Conservation (phyloP, 2,329 filamentous ascomycete genomes). For the Cladosporium sp. region DNA sequence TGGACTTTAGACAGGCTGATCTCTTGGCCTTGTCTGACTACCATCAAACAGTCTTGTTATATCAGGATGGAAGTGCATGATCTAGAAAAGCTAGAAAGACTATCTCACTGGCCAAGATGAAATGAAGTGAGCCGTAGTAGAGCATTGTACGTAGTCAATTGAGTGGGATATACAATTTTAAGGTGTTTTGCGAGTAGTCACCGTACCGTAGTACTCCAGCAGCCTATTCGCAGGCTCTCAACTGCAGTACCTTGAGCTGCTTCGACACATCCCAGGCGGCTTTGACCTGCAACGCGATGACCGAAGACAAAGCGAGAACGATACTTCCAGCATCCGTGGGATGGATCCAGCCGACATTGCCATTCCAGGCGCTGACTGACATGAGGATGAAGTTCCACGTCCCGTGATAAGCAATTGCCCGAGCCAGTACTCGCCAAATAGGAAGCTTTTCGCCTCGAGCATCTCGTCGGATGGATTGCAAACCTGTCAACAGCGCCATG, state of each 20-base stretch:
- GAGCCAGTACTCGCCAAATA: not conserved
- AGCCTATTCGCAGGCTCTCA: not conserved
- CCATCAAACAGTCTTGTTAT: not conserved
- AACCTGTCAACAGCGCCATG: constrained; percentile 6
- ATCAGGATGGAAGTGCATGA: not conserved
- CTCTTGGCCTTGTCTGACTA: not conserved
- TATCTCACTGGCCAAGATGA: not conserved
- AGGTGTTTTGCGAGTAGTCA: not conserved
- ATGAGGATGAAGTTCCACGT: not conserved
- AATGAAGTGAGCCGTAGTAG: not conserved
- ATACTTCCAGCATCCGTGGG: constrained; percentile 9
- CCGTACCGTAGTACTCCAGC: not conserved
- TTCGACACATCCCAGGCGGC: constrained; percentile 23
- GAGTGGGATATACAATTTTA: not conserved
- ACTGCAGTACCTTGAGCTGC: constrained; percentile 24
- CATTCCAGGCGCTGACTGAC: constrained; percentile 9
- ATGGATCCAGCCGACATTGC: constrained; percentile 13
- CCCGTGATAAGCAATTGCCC: not conserved
- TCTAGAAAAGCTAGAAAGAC: not conserved
- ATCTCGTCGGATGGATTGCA: constrained; percentile 15
- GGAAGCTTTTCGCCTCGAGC: constrained; percentile 6
- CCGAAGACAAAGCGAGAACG: not conserved
- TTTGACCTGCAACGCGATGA: not conserved
- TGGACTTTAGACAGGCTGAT: not conserved
- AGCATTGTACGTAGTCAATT: not conserved